phyloP scores from a whole-genome alignment of 805 yeast genomes.

The Metschnikowia continentalis region DNA sequence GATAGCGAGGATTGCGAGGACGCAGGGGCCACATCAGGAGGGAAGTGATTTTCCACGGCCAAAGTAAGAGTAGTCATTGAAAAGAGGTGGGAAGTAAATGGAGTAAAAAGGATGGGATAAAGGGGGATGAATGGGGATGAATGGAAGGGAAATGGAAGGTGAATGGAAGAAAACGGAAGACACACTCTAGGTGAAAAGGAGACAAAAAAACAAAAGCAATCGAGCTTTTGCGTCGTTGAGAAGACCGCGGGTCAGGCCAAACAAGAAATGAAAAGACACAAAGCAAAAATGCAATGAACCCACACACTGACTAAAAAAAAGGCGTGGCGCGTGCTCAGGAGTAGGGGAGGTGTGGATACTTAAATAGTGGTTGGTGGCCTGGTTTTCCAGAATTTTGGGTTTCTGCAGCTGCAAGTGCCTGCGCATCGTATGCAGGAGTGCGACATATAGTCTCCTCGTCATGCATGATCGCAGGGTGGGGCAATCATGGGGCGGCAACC shows the following conservation, averaged over 20 bases:
- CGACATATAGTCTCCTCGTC: background rate
- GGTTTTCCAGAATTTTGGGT: constrained; percentile 2
- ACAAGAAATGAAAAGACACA: background rate
- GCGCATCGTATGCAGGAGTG: background rate
- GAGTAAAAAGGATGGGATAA: background rate
- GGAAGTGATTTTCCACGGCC: constrained; percentile 14
- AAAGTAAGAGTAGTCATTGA: constrained; percentile 17
- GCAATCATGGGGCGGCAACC: constrained; percentile 2
- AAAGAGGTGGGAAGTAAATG: background rate
- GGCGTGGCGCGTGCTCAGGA: background rate
- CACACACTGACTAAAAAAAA: background rate
- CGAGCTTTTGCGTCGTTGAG: constrained; percentile 1
- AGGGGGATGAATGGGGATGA: background rate
- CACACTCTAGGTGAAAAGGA: too few relatives aligned
- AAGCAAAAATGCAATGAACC: background rate
- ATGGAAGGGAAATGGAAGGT: background rate
- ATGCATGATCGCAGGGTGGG: constrained; percentile 4
- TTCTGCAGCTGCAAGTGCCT: background rate
- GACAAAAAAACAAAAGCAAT: background rate
- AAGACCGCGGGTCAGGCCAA: background rate
- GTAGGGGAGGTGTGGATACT: background rate
- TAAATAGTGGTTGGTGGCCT: constrained; percentile 1
- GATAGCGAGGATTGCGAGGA: background rate
- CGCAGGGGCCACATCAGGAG: constrained; percentile 8
- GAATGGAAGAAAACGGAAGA: background rate